These are phyloP conservation scores for Alternaria angustiovoidea DNA, from an alignment of 2,329 filamentous ascomycete species.

Conservation along the genomic window DNA sequence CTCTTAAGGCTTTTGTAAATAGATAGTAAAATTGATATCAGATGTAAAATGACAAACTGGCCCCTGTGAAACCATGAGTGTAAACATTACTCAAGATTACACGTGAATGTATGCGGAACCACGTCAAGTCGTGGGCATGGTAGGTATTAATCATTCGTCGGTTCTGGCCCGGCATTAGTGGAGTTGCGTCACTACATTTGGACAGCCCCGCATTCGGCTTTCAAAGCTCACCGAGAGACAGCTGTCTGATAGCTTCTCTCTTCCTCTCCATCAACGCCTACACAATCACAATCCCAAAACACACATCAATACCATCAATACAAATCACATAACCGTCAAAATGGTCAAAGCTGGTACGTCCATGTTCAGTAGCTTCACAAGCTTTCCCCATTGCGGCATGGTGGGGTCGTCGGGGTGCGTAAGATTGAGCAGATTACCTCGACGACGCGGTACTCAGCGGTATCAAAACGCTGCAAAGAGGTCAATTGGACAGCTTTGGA, in stretches of 20 bases:
- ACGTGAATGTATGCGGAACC: background rate
- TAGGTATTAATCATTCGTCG: conserved; percentile 40
- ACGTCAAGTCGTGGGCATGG: background rate
- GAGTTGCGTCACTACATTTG: conserved; percentile 41
- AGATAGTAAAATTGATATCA: conserved; percentile 32
- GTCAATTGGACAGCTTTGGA: conserved; percentile 29
- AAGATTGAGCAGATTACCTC: conserved; percentile 68
- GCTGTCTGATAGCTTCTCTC: conserved; percentile 3
- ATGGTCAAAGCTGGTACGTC: conserved; percentile 98
- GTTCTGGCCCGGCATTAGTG: conserved; percentile 30
- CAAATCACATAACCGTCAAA: conserved; percentile 66
- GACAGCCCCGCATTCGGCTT: conserved; percentile 38
- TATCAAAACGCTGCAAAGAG: conserved; percentile 16
- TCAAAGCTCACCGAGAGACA: conserved; percentile 31
- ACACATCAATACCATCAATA: conserved; percentile 24
- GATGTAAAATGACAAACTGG: conserved; percentile 6
- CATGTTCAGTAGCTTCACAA: conserved; percentile 20
- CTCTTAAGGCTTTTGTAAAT: conserved; percentile 20
- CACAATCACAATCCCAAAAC: conserved; percentile 18
- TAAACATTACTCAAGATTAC: background rate
- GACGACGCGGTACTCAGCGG: conserved; percentile 18
- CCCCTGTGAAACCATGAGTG: background rate
- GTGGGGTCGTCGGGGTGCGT: conserved; percentile 54
- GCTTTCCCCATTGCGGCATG: conserved; percentile 38
- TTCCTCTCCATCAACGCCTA: conserved; percentile 16